These are phyloP conservation scores for Petasospora rhodanensis DNA, from an alignment of 1,139 yeast species.

Conservation along the genomic window DNA sequence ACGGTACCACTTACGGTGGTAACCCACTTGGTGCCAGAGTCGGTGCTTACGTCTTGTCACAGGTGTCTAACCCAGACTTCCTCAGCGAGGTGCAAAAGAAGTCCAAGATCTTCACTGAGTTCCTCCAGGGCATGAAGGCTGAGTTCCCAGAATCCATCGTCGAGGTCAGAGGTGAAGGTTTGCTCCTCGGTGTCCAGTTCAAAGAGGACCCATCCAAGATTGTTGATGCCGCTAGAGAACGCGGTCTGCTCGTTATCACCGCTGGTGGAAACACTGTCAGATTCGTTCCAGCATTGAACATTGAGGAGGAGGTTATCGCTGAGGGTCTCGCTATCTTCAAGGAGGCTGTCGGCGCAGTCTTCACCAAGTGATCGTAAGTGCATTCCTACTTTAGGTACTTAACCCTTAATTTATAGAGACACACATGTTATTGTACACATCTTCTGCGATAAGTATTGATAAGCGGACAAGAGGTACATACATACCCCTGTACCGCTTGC, in stretches of 20 bases:
- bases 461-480: too few relatives aligned
- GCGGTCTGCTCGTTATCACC: constrained; percentile 78
- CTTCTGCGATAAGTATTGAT: too few relatives aligned
- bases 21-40: constrained; percentile 88
- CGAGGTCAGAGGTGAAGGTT: constrained; percentile 82
- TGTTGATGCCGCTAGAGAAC: constrained; percentile 64
- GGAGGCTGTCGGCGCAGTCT: constrained; percentile 39
- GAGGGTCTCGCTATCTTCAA: constrained; percentile 70
- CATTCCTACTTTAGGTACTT: too few relatives aligned
- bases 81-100: constrained; percentile 55
- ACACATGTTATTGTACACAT: too few relatives aligned
- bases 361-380: constrained; percentile 11
- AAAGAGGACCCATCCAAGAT: constrained; percentile 59
- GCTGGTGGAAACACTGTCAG: constrained; percentile 91
- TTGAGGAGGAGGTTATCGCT: constrained; percentile 60
- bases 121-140: constrained; percentile 47
- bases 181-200: constrained; percentile 80
- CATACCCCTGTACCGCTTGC: too few relatives aligned
- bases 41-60: constrained; percentile 69
- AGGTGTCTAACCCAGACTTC: constrained; percentile 58
- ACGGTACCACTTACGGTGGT: constrained; percentile 97
- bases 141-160: constrained; percentile 56
- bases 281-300: constrained; percentile 88
- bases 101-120: constrained; percentile 48
- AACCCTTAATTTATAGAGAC: too few relatives aligned